Conservation (phyloP, 2,329 filamentous ascomycete species). For the Colletotrichum coccodes region DNA sequence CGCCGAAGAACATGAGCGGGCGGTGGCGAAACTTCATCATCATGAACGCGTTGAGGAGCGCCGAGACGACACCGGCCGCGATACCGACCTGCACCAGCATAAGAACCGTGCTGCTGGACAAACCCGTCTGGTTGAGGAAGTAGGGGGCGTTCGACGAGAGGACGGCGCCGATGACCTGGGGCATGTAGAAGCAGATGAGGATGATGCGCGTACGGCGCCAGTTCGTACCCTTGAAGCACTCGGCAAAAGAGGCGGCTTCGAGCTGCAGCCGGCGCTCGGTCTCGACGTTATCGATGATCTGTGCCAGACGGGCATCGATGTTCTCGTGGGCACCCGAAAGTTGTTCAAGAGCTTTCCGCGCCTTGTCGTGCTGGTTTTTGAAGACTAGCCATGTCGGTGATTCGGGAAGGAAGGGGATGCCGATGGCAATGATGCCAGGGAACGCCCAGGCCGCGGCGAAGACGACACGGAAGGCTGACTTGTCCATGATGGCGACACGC, state of each 20-base stretch:
- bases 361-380: slow-evolving; percentile 42
- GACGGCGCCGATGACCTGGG: slow-evolving; percentile 33
- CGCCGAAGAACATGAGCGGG: slow-evolving; percentile 36
- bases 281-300: slow-evolving; percentile 51
- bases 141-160: slow-evolving; percentile 38
- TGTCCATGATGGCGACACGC: slow-evolving; percentile 43
- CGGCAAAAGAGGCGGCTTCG: slow-evolving; percentile 41
- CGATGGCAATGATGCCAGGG: slow-evolving; percentile 36
- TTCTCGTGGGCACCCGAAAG: slow-evolving; percentile 41
- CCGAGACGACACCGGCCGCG: slow-evolving; percentile 33
- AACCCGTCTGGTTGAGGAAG: slow-evolving; percentile 38
- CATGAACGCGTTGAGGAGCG: slow-evolving; percentile 35
- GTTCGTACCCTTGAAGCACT: slow-evolving; percentile 47
- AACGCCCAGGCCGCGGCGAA: slow-evolving; percentile 44
- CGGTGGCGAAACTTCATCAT: slow-evolving; percentile 36
- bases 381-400: slow-evolving; percentile 51
- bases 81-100: slow-evolving; percentile 37
- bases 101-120: slow-evolving; percentile 32
- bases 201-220: slow-evolving; percentile 44
- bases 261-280: slow-evolving; percentile 38
- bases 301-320: slow-evolving; percentile 45
- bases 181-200: slow-evolving; percentile 34
- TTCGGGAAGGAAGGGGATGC: slow-evolving; percentile 46
- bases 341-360: slow-evolving; percentile 41
- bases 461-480: slow-evolving; percentile 41